phyloP scores from a whole-genome alignment of 2,329 filamentous ascomycete genomes.

The Trichoderma koningii region DNA sequence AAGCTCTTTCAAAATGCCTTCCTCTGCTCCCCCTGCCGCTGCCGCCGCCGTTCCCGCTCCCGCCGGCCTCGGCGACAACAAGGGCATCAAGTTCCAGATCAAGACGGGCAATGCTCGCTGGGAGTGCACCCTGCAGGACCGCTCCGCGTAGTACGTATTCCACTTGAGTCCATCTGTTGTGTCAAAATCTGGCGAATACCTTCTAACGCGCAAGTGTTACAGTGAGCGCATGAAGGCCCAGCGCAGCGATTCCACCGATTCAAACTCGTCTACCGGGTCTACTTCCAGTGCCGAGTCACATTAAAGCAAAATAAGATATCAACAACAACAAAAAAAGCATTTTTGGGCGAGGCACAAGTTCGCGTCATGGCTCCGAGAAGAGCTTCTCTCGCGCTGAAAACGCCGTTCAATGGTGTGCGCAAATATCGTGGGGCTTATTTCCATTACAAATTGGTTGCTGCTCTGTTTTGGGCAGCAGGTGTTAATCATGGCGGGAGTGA shows the following conservation, averaged over 20 bases:
- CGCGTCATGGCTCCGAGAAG: conserved; percentile 1
- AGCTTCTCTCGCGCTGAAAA: no score
- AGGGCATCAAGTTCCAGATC: conserved; percentile 51
- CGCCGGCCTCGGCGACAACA: conserved; percentile 41
- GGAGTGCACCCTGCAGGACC: conserved; percentile 49
- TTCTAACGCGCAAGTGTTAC: conserved; percentile 24
- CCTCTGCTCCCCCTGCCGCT: conserved; percentile 29
- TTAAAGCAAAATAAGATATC: background rate
- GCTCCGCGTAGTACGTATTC: conserved; percentile 46
- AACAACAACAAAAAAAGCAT: background rate
- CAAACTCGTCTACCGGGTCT: conserved; percentile 34
- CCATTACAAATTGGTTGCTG: background rate
- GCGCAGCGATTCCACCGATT: conserved; percentile 43
- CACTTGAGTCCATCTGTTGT: no score
- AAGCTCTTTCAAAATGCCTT: conserved; percentile 29
- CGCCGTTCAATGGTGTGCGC: no score
- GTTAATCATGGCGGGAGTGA: conserved; percentile 8
- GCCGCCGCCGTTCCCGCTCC: conserved; percentile 28
- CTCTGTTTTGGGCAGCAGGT: background rate
- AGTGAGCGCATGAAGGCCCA: conserved; percentile 47
- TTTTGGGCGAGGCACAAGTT: background rate
- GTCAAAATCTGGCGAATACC: background rate
- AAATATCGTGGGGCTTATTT: background rate
- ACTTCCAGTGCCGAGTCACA: conserved; percentile 6
- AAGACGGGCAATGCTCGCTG: conserved; percentile 46